These are phyloP conservation scores for Sinapis alba DNA, from an alignment of 441 rosid genomes.

Conservation along the genomic window DNA sequence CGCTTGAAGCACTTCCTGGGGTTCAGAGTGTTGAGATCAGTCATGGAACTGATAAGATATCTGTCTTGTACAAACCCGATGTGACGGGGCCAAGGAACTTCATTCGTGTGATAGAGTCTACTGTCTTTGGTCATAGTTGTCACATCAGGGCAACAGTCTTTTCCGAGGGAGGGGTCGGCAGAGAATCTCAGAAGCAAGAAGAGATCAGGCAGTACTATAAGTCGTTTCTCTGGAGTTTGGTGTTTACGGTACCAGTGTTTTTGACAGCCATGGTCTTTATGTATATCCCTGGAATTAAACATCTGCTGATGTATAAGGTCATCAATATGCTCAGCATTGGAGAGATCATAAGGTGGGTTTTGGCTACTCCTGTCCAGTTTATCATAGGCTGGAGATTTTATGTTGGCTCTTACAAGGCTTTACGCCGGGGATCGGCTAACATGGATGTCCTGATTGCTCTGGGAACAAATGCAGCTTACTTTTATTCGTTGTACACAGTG, in stretches of 20 bases:
- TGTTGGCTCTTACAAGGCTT: conserved; percentile 74
- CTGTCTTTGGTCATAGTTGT: conserved; percentile 56
- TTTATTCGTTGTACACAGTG: conserved; percentile 78
- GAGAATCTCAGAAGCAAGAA: conserved; percentile 54
- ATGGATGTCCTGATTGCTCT: conserved; percentile 93
- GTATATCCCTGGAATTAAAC: conserved; percentile 70
- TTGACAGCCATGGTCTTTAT: conserved; percentile 79
- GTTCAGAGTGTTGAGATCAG: conserved; percentile 54
- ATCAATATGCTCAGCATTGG: conserved; percentile 80
- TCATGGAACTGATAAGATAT: conserved; percentile 45
- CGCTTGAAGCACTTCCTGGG: conserved; percentile 87
- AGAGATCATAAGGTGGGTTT: conserved; percentile 65
- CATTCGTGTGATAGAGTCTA: conserved; percentile 70
- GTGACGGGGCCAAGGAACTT: conserved; percentile 83
- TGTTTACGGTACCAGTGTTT: conserved; percentile 85
- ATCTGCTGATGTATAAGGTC: conserved; percentile 58
- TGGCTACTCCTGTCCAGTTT: conserved; percentile 91
- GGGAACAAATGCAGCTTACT: conserved; percentile 95
- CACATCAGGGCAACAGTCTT: conserved; percentile 60
- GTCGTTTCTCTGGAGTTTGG: conserved; percentile 81
- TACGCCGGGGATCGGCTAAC: conserved; percentile 79
- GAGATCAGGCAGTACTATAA: conserved; percentile 68
- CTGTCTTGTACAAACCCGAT: conserved; percentile 71
- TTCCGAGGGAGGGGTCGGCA: conserved; percentile 60
- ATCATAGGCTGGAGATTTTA: conserved; percentile 80